Base-by-base conservation (phyloP, 768 basidiomycete genomes). In the Sporobolomyces phaffii region DNA sequence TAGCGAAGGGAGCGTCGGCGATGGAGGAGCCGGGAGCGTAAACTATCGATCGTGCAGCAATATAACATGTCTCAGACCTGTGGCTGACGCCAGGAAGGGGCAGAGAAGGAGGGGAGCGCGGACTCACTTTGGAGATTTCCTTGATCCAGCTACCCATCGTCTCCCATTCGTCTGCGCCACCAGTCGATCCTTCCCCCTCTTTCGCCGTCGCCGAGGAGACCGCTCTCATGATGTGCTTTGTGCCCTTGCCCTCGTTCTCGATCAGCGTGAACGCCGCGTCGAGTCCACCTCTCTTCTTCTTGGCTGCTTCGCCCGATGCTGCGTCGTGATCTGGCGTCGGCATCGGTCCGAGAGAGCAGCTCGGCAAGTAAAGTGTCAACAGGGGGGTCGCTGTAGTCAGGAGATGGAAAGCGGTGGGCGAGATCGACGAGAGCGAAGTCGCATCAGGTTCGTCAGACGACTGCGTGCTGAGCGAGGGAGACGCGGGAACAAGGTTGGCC, bases 341-440 rank as follows among this genome's bases (percentile, higher is more conserved):
- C 72, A 72, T 67, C 40, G 73, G 66, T 11, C 70, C 67, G 41
- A 74, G 53, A 8, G 59, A 57, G 47, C 70, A 71, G 5, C 7
- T 20, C 6, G 65, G 34, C 28, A 71, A 52, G 26, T 56, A 18
- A 28, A 72, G 60, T 3, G 66, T 57, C 4, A 68, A 18, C 43
- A 52, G 28, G 5, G 70, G 70, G 8, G 57, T 60, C 11, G 59
- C 29, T 33, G 57, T 61, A 26, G 61, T 57, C 15, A 68, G 34
- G 31, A 68, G 61, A 38, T 68, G 48, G 26, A 45, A 36, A 20
- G 61, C 66, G 33, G 56, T 40, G 5, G 66, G 49, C 9, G 43
- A 47, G 20, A 62, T 20, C 1, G 62, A 40, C 2, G 45, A 26
- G 26, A 64, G 60, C 2, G 56, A 29, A 20, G 28, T 34, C 26